Conservation (phyloP, 139 green algal species). For the Dunaliella primolecta region DNA sequence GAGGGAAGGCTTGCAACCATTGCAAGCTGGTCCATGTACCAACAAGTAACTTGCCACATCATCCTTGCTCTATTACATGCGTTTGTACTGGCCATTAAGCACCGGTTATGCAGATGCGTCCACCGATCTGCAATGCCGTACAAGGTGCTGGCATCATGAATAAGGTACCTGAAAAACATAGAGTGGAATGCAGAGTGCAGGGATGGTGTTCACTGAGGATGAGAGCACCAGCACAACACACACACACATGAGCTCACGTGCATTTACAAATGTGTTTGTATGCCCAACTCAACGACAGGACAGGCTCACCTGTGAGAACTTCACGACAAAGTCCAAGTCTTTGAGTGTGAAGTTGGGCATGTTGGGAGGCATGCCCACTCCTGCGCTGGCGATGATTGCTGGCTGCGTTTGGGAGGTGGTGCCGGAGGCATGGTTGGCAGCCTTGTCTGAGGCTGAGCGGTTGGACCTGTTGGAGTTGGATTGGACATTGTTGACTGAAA, state of each 20-base stretch:
- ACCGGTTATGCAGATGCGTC: neutral
- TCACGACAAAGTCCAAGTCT: slow-evolving; percentile 86
- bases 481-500: too few relatives aligned
- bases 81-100: too few relatives aligned
- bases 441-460: neutral
- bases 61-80: too few relatives aligned
- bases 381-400: neutral
- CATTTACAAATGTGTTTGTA: neutral
- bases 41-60: too few relatives aligned
- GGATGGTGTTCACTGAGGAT: neutral
- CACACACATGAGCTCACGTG: neutral
- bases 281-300: neutral
- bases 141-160: neutral
- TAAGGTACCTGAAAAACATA: neutral
- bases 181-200: neutral
- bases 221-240: too few relatives aligned
- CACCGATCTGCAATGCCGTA: neutral
- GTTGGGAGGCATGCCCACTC: slow-evolving; percentile 16
- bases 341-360: slow-evolving; percentile 53
- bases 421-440: neutral
- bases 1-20: too few relatives aligned
- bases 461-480: neutral
- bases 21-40: too few relatives aligned
- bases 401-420: neutral
- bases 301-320: slow-evolving; percentile 56